Evolutionary conservation across 306 rosid genomes (phyloP), one percentile per base, ranked within the genome.

Genomic region (Fragaria nilgerrensis): DNA sequence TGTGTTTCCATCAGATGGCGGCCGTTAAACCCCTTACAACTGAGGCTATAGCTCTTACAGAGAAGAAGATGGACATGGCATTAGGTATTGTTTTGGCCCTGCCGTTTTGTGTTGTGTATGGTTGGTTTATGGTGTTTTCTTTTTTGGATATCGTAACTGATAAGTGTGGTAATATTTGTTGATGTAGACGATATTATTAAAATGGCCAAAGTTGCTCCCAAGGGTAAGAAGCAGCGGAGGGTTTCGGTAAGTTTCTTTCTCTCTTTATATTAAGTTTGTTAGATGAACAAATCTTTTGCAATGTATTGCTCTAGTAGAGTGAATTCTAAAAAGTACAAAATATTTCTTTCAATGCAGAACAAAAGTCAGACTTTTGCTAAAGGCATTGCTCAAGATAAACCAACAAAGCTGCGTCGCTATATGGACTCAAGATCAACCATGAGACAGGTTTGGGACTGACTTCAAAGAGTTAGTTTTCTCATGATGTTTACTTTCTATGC

Each of bases 11-110:
- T 29, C 81, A 91, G 94, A 96, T 96, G 99, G 94, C 85, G 58
- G 75, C 93, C 7, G 13, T 37, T 66, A 92, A 92, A 80, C 97
- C 98, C 41, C 90, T 88, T 72, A 84, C 91, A 29, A 86, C 88
- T 0, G 86, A 89, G 80, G 86, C 95, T 1, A 88, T 96, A 81
- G 99, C 98, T 12, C 87, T 92, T 36, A 92, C 99, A 6, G 99
- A 92, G 90, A 92, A 96, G 94, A 96, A 96, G 87, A 89, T 96
- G 97, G 96, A 91, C 84, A 96, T 96, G 99, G 78, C 96, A 10
- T 67, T 96, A 79, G 98, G 98, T 93, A 1, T 69, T 81, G 39
- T 50, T 76, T 11, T 13, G 6, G 8, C 65, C 70, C 27, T 9
- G 16, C 36, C 65, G 13, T 23, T 61, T 22, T 5, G 0, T 34